A percentile compares a stretch with the other conserved stretches of the same genome.
These are phyloP conservation scores for Hypomontagnella monticulosa DNA, from an alignment of 495 filamentous ascomycete species.

Conservation along the genomic window DNA sequence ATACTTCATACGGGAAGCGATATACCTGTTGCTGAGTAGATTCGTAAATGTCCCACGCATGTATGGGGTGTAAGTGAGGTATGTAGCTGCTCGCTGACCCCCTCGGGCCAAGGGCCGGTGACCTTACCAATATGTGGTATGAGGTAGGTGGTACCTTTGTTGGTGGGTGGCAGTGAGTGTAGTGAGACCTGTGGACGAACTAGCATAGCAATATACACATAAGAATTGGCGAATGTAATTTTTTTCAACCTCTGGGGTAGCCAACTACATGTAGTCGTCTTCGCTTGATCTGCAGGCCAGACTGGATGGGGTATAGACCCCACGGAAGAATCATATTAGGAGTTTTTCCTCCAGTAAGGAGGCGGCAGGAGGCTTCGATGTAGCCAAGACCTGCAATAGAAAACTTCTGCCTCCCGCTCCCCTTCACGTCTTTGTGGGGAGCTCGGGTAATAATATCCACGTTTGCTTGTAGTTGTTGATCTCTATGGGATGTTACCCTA, in stretches of 20 bases:
- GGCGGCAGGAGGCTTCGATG: slow-evolving; percentile 14
- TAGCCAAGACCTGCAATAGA: slow-evolving; percentile 24
- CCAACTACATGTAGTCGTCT: slow-evolving; percentile 26
- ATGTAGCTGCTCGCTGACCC: slow-evolving; percentile 2
- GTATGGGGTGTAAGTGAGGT: background rate
- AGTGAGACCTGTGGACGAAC: slow-evolving; percentile 19
- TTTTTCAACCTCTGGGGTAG: slow-evolving; percentile 21
- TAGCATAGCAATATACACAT: slow-evolving; percentile 1
- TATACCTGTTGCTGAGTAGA: slow-evolving; percentile 7
- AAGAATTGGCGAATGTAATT: slow-evolving; percentile 31
- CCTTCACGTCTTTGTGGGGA: slow-evolving; percentile 10
- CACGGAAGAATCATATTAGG: slow-evolving; percentile 33
- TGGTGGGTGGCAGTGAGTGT: slow-evolving; percentile 18
- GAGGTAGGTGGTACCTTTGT: slow-evolving; percentile 30
- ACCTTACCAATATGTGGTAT: slow-evolving; percentile 23
- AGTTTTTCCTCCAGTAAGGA: slow-evolving; percentile 42
- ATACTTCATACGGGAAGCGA: slow-evolving; percentile 10
- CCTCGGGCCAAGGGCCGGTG: slow-evolving; percentile 25
- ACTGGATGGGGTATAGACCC: slow-evolving; percentile 26
- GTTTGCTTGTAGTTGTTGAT: slow-evolving; percentile 20
- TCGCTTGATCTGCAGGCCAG: slow-evolving; percentile 33
- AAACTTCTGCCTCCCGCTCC: slow-evolving; percentile 9
- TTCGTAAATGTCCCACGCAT: background rate
- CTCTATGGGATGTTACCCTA: slow-evolving; percentile 23
- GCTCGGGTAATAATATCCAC: slow-evolving; percentile 31